Conservation (phyloP, 495 filamentous ascomycete genomes). For the Cercophora sp. region DNA sequence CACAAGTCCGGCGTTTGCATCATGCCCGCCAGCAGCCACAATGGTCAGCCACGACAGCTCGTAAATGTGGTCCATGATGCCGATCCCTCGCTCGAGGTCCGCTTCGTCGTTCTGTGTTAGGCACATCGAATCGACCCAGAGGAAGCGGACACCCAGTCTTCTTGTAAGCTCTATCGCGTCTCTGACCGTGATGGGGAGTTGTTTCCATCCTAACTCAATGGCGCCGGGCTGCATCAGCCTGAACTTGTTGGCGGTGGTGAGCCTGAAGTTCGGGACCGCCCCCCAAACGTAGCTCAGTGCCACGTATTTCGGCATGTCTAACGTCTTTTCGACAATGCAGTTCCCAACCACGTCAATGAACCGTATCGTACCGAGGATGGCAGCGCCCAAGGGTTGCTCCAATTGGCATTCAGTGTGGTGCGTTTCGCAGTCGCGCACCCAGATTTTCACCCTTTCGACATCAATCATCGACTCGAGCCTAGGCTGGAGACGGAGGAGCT, state of each 20-base stretch:
- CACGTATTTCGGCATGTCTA: not conserved
- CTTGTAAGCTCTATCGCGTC: not conserved
- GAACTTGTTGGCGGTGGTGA: not conserved
- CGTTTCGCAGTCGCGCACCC: no score
- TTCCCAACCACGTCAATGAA: no score
- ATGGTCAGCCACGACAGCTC: conserved; percentile 10
- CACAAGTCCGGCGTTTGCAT: conserved; percentile 12
- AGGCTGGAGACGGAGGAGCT: no score
- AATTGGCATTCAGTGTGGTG: no score
- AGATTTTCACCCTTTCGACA: no score
- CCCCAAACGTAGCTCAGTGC: not conserved
- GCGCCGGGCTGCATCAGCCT: not conserved
- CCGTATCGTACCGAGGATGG: no score
- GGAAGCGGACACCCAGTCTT: conserved; percentile 11
- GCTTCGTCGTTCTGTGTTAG: conserved; percentile 13
- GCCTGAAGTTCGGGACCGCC: not conserved
- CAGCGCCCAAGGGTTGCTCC: no score
- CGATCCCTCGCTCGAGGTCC: conserved; percentile 7
- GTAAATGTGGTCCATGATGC: conserved; percentile 17
- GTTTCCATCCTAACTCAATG: not conserved
- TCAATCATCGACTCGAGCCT: no score
- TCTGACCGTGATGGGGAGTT: not conserved
- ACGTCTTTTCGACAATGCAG: no score
- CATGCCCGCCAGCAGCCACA: conserved; percentile 4
- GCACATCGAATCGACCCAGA: conserved; percentile 18